Evolutionary conservation across 2,329 filamentous ascomycete genomes (phyloP), one percentile per base, ranked within the genome.

Genomic region (Mycosphaerella sp.): DNA sequence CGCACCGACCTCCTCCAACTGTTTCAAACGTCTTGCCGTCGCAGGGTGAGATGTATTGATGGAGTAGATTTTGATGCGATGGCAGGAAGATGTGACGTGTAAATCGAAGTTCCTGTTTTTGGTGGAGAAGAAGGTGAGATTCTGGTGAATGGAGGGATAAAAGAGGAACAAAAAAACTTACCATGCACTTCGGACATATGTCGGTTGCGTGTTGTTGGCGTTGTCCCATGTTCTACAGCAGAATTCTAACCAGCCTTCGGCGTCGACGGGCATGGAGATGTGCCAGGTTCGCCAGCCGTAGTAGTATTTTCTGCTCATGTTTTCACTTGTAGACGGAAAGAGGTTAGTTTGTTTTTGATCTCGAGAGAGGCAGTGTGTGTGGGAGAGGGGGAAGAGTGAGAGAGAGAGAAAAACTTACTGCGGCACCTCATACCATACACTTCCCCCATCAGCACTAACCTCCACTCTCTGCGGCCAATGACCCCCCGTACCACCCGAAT

Each of bases 201-300:
- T 70, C 7, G 72, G 72, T 56, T 74, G 71, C 1, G 72, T 74
- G 52, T 74, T 75, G 51, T 74, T 49, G n/a, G 71, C 68, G 59
- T 73, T 70, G 41, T 74, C 71, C 73, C 72, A 74, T 27, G 65
- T 70, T 27, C 72, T 58, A 10, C 71, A 71, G 40, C 66, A 69
- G 48, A 75, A 66, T 43, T 74, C 73, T 9, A 75, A 52, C 73
- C 72, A 75, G 4, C 73, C 73, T 54, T 75, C 73, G 2, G 68
- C 69, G 55, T 75, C 72, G 25, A 79, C 79, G 0, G 84, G 83
- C 0, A 87, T 60, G 1, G 83, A 78, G 1, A 76, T 73, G 50
- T 79, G 71, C 84, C 84, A 87, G 0, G 74, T 75, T 10, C 84
- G 70, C 84, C 84, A 87, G 0, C 79, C 76, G 60, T 78, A 80